phyloP scores from a whole-genome alignment of 768 basidiomycete species.

The Tephrocybe sp. region DNA sequence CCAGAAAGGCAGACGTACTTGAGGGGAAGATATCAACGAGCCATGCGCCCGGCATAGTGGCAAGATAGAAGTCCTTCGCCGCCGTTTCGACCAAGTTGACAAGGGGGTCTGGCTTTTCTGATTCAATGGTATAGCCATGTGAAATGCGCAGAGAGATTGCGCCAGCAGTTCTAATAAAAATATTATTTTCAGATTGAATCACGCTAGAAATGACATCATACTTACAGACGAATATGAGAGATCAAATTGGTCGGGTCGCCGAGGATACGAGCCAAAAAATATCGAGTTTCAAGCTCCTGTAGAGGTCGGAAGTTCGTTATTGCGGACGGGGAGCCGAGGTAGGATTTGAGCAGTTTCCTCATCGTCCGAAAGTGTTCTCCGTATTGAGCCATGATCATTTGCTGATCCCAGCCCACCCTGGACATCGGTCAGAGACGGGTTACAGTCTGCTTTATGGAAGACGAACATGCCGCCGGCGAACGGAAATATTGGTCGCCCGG shows the following conservation, averaged over 20 bases:
- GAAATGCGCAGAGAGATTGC: constrained; percentile 41
- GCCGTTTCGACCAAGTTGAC: constrained; percentile 38
- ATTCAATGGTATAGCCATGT: constrained; percentile 42
- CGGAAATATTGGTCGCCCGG: constrained; percentile 31
- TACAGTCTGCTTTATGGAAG: constrained; percentile 5
- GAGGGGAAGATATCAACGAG: constrained; percentile 41
- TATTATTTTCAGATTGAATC: background rate
- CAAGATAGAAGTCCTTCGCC: constrained; percentile 37
- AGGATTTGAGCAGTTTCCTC: constrained; percentile 38
- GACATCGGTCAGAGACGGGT: background rate
- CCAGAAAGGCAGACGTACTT: constrained; percentile 15
- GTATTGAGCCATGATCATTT: constrained; percentile 26
- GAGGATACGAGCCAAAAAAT: constrained; percentile 42
- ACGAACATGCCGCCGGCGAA: constrained; percentile 34
- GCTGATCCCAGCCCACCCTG: constrained; percentile 30
- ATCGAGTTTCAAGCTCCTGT: constrained; percentile 41
- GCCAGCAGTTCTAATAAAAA: constrained; percentile 32
- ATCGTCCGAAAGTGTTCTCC: constrained; percentile 41
- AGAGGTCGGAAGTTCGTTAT: constrained; percentile 32
- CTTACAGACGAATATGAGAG: constrained; percentile 40
- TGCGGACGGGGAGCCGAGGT: constrained; percentile 39
- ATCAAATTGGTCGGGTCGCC: constrained; percentile 35
- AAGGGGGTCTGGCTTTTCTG: constrained; percentile 34
- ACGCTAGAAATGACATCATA: background rate
- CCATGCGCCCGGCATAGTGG: constrained; percentile 23